Evolutionary conservation across 306 rosid genomes (phyloP).

Genomic region (Luffa acutangula): DNA sequence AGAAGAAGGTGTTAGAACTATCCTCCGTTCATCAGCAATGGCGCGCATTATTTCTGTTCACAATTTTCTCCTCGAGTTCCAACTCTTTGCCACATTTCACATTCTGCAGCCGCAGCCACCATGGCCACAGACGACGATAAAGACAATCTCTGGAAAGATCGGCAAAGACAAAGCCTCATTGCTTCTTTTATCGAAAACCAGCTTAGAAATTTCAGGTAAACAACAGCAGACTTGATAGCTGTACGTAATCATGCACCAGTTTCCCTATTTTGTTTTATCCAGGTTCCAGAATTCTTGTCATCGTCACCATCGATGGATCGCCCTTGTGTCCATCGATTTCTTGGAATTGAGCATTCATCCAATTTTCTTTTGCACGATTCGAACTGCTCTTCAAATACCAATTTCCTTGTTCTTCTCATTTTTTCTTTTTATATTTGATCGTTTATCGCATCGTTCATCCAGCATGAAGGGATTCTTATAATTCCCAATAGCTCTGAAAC

Average conservation of each 20-base stretch:
- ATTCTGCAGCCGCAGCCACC: neutral
- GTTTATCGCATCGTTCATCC: neutral
- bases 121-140: neutral
- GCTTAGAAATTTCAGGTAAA: slow-evolving; percentile 14
- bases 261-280: neutral
- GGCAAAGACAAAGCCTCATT: neutral
- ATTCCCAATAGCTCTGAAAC: neutral
- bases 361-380: neutral
- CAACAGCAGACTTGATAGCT: slow-evolving; percentile 4
- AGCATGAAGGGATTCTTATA: neutral
- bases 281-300: slow-evolving; percentile 9
- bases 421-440: neutral
- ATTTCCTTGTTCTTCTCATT: slow-evolving; percentile 11
- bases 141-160: slow-evolving; percentile 10
- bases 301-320: slow-evolving; percentile 23
- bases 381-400: slow-evolving; percentile 2
- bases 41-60: neutral
- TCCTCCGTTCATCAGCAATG: neutral
- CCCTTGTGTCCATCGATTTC: slow-evolving; percentile 37
- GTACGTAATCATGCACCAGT: neutral
- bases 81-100: neutral
- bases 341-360: neutral
- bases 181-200: slow-evolving; percentile 3
- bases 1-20: slow-evolving; percentile 29
- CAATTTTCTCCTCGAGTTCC: neutral